Conservation (phyloP, 225 moss, liverwort and hornwort genomes). For the Rhytidiadelphus loreus region DNA sequence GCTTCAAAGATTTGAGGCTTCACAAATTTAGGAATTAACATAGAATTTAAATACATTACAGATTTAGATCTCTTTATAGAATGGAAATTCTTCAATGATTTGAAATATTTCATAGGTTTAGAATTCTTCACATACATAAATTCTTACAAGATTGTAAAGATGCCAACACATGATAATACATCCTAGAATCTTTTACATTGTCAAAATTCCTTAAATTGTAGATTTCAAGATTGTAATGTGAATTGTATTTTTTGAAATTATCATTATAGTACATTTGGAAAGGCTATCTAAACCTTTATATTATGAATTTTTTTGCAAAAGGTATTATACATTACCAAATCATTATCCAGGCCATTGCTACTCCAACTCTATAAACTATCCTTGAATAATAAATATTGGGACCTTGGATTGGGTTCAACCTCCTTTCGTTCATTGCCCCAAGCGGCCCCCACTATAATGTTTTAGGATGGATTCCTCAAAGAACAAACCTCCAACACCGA, state of each 20-base stretch:
- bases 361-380: background rate
- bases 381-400: background rate
- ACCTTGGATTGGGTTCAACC: rapidly evolving
- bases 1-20: background rate
- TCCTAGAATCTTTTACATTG: background rate
- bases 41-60: background rate
- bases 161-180: background rate
- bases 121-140: background rate
- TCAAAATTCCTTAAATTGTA: background rate
- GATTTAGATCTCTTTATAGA: background rate
- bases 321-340: background rate
- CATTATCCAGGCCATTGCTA: background rate
- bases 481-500: rapidly evolving
- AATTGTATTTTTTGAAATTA: background rate
- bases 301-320: rapidly evolving
- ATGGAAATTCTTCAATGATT: background rate
- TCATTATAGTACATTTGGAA: background rate
- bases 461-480: background rate
- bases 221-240: background rate
- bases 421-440: rapidly evolving
- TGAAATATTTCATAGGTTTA: background rate
- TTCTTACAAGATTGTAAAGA: background rate
- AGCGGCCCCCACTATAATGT: rapidly evolving
- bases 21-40: background rate
- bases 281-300: background rate